Conservation (phyloP, 1,139 yeast species). For the Pneumocystis wakefieldiae region DNA sequence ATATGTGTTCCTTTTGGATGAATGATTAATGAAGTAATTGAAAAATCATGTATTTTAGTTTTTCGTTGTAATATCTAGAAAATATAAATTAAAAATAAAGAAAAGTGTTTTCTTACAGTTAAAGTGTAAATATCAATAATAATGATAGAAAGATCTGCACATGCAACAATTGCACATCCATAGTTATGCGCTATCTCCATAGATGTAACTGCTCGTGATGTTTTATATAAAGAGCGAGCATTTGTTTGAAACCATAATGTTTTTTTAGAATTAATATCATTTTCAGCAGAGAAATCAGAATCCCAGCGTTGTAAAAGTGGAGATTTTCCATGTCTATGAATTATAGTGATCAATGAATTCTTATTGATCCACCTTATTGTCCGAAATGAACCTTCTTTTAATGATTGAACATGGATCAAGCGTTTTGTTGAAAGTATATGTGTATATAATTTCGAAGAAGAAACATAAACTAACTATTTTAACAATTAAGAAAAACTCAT, state of each 20-base stretch:
- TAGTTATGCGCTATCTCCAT: not conserved
- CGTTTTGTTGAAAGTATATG: not conserved
- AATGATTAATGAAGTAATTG: not conserved
- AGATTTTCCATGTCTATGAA: not conserved
- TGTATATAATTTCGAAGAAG: not conserved
- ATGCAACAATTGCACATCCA: not conserved
- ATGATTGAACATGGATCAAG: not conserved
- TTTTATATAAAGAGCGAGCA: not conserved
- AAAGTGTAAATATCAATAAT: not conserved
- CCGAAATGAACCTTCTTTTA: not conserved
- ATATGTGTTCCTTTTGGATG: not conserved
- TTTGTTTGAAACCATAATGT: not conserved
- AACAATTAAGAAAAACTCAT: not conserved
- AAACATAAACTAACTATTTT: not conserved
- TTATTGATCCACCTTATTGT: not conserved
- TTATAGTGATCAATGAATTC: not conserved
- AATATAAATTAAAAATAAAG: not conserved
- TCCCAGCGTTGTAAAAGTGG: not conserved
- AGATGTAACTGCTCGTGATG: not conserved
- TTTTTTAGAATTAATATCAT: not conserved
- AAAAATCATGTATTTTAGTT: not conserved
- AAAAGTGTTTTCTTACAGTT: not conserved
- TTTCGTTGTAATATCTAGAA: not conserved
- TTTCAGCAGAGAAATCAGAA: not conserved
- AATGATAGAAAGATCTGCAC: not conserved